Conservation (phyloP, 148 eudicot species). For the Beta vulgaris region DNA sequence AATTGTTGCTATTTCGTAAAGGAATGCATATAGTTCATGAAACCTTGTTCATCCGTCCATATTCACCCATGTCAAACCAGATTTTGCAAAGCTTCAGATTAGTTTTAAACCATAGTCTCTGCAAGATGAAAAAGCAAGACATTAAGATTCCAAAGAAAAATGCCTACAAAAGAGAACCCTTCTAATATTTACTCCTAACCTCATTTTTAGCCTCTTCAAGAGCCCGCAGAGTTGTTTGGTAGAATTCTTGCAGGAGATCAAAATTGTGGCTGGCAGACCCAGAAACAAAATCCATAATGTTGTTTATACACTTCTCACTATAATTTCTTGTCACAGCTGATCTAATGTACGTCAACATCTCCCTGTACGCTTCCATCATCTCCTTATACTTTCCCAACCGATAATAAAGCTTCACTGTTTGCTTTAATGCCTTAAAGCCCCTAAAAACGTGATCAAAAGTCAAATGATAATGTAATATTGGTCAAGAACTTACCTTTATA, state of each 20-base stretch:
- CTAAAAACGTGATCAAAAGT: conserved; percentile 36
- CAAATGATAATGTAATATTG: background rate
- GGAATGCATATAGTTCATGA: background rate
- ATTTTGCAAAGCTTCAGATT: conserved; percentile 97
- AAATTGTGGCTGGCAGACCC: conserved; percentile 97
- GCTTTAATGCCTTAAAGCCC: conserved; percentile 98
- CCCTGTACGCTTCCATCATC: conserved; percentile 97
- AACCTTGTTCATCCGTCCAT: conserved; percentile 98
- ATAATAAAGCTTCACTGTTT: conserved; percentile 94
- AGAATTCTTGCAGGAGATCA: conserved; percentile 83
- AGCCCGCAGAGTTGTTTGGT: conserved; percentile 86
- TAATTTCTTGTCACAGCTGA: conserved; percentile 96
- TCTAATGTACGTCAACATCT: conserved; percentile 90
- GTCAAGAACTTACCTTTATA: background rate
- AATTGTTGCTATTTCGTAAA: background rate
- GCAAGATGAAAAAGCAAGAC: conserved; percentile 27
- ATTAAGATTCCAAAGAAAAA: background rate
- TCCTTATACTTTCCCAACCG: conserved; percentile 82
- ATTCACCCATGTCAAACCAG: conserved; percentile 99
- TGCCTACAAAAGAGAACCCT: background rate
- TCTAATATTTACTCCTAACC: conserved; percentile 38
- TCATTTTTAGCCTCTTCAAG: conserved; percentile 99
- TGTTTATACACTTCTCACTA: conserved; percentile 98
- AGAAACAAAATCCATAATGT: conserved; percentile 96
- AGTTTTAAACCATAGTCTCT: conserved; percentile 99